Evolutionary conservation across 257 asterid species (phyloP), one percentile per base, ranked within the genome.

Genomic region (Jacaranda mimosifolia): DNA sequence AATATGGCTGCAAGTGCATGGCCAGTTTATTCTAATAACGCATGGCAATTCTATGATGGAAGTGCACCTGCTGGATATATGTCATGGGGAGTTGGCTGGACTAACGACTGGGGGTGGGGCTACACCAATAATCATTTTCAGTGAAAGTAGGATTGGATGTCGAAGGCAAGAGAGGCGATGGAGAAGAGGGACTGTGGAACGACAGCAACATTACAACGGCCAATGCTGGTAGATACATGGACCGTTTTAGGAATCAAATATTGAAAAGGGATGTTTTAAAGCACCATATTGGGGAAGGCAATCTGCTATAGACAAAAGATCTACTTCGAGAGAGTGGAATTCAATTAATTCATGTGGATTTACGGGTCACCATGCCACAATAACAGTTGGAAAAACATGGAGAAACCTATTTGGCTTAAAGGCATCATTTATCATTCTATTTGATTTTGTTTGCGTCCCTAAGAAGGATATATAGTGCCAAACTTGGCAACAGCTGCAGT

Each of bases 341-440:
- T 39, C 53, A 12, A 70, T 18, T 56, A 48, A 70, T 65, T 65
- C 75, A 1, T 74, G 80, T 14, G 63, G 79, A 39, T 79, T 57
- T 3, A 56, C 58, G 1, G 45, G 63, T 60, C 75, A 55, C 63
- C 72, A 65, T 17, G 71, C 60, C 13, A 62, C 67, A 5, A 42
- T 68, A 5, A 48, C 77, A n/a, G 80, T 46, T 68, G 81, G 87
- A 49, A 81, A 21, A 18, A 56, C 17, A 9, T 74, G 84, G 81
- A 73, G 70, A 63, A 76, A 62, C 67, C 59, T 9, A 49, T 36
- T 68, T 63, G 73, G 76, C 35, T 58, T 26, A 13, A 51, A 57
- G 68, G 19, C 53, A 15, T 40, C 3, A 36, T 19, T 73, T 43
- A 6, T 76, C 52, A 35, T 64, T 70, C 60, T 46, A 58, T 68